phyloP scores from a whole-genome alignment of 2,329 filamentous ascomycete species.

The Fusarium sulawesiense region DNA sequence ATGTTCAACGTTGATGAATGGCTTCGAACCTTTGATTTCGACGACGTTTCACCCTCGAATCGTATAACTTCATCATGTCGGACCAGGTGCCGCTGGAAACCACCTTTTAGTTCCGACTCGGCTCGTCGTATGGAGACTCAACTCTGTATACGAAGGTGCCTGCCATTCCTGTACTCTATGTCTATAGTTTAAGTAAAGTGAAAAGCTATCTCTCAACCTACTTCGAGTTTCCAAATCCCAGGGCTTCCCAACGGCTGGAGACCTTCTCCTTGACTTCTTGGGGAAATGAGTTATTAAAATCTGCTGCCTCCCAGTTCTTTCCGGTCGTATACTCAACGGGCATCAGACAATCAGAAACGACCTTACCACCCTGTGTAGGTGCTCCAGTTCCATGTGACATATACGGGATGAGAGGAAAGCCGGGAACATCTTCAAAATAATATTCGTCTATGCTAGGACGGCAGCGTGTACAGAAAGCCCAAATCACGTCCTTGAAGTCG shows the following conservation, averaged over 20 bases:
- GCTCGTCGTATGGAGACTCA: neutral
- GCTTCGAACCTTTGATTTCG: slow-evolving; percentile 30
- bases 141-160: neutral
- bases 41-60: slow-evolving; percentile 27
- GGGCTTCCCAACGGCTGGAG: neutral
- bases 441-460: slow-evolving; percentile 57
- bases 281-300: slow-evolving; percentile 52
- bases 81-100: slow-evolving; percentile 6
- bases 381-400: slow-evolving; percentile 55
- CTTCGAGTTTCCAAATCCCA: neutral
- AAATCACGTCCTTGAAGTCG: slow-evolving; percentile 59
- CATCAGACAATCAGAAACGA: slow-evolving; percentile 58
- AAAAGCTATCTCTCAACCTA: neutral
- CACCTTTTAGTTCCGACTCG: neutral
- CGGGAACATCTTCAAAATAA: slow-evolving; percentile 56
- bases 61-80: slow-evolving; percentile 36
- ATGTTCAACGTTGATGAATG: slow-evolving; percentile 25
- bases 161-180: neutral
- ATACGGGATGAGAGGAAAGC: slow-evolving; percentile 60
- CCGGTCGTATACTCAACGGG: slow-evolving; percentile 55
- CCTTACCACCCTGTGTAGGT: slow-evolving; percentile 55
- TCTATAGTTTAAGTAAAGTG: neutral
- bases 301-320: slow-evolving; percentile 44
- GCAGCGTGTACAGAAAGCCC: slow-evolving; percentile 61
- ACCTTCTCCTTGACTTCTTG: slow-evolving; percentile 25